Evolutionary conservation across 768 basidiomycete species (phyloP), one percentile per base, ranked within the genome.

Genomic region (Leccinellum luteum): DNA sequence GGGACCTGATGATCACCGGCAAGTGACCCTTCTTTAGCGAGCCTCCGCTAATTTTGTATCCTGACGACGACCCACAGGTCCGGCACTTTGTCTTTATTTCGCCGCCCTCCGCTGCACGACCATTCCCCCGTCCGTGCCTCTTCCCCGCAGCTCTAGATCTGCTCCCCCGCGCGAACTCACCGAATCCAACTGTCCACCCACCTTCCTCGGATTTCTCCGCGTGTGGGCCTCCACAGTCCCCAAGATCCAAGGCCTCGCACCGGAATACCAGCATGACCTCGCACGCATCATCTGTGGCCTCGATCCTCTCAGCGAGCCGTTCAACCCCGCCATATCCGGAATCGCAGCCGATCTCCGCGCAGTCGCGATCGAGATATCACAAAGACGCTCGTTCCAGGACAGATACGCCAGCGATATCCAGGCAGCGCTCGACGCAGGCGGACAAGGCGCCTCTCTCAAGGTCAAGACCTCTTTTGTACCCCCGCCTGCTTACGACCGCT

Each of bases 1-100:
- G 79, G 0, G 91, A 94, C 77, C 72, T 94, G 30, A 93, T 93
- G 90, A 87, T 94, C 57, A 86, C 89, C 67, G 91, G 92, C 85
- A 51, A 59, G 79, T 61, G n/a, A 21, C 12, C 34, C 44, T 57
- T 57, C 12, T 23, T 14, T 38, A 49, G 6, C 38, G 28, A 19
- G 17, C 6, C 52, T n/a, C 52, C 35, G 14, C 31, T 19, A 48
- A 30, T 15, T 21, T 48, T 31, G 9, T 23, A 56, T 23, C 9
- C 23, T 43, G 51, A 15, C 38, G 15, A 17, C 14, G 21, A 41
- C 41, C 14, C 17, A 52, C 14, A 86, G 90, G 90, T 0, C 92
- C 92, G 14, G 89, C 92, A 0, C 76, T 94, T 14, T 90, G 88
- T 59, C 79, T 94, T 0, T 94, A 90, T 73, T 94, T 92, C 71